Evolutionary conservation across 139 green algal genomes (phyloP).

Genomic region (Gonium pectorale): DNA sequence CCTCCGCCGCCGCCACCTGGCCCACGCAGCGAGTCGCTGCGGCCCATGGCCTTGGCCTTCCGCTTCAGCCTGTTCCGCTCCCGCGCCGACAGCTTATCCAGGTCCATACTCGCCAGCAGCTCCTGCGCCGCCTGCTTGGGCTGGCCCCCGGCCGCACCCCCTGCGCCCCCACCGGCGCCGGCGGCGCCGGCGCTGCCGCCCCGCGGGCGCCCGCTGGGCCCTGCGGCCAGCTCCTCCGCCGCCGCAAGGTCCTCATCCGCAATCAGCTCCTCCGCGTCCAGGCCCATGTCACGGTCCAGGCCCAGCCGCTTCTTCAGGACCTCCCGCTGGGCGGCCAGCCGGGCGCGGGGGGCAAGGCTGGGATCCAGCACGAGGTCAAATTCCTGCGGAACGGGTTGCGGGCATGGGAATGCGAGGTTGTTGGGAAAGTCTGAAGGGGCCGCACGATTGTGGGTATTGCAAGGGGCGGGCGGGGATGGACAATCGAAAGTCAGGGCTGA

Average conservation of each 20-base stretch:
- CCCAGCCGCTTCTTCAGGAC: slow-evolving; percentile 81
- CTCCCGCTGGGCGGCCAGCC: slow-evolving; percentile 75
- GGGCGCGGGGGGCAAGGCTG: slow-evolving; percentile 58
- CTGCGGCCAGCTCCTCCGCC: slow-evolving; percentile 15
- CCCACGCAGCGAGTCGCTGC: slow-evolving; percentile 45
- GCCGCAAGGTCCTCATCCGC: slow-evolving; percentile 83
- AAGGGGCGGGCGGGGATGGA: no score
- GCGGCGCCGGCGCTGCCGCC: background rate
- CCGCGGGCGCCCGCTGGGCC: no score
- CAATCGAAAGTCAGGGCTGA: no score
- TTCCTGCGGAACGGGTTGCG: slow-evolving; percentile 66
- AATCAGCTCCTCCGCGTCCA: slow-evolving; percentile 84
- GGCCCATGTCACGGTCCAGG: slow-evolving; percentile 58
- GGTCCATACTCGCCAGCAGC: slow-evolving; percentile 63
- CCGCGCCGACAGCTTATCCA: slow-evolving; percentile 75
- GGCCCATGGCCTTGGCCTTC: slow-evolving; percentile 73
- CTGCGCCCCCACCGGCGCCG: background rate
- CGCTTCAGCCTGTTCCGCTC: slow-evolving; percentile 92
- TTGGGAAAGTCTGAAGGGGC: no score
- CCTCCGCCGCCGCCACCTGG: no score
- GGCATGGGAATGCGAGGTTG: no score
- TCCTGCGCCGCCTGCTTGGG: slow-evolving; percentile 60
- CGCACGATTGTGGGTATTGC: no score
- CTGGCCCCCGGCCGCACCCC: background rate
- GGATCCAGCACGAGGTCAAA: slow-evolving; percentile 65